Percentiles rank a stretch among this genome's conserved stretches.
phyloP scores from a whole-genome alignment of 1,284 basidiomycete species.

The Ceratobasidium sp. region DNA sequence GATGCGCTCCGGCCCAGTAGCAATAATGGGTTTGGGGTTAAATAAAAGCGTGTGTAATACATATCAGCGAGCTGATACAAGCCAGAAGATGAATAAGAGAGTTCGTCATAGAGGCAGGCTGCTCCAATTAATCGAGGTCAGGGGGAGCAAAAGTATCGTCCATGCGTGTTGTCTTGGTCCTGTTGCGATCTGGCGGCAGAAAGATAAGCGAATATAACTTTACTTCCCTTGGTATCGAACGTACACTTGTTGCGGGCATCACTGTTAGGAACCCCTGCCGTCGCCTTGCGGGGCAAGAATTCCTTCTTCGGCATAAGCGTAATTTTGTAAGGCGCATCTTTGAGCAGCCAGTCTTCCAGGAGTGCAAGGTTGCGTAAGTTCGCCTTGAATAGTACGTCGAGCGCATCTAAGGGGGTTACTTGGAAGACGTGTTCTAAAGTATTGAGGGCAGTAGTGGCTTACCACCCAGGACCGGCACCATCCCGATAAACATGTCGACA shows the following conservation, averaged over 20 bases:
- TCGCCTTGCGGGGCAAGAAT: conserved; percentile 40
- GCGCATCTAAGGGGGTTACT: conserved; percentile 49
- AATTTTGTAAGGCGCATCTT: conserved; percentile 46
- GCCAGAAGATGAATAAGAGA: neutral
- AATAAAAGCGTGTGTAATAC: no score
- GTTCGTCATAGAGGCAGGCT: no score
- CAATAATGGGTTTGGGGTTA: no score
- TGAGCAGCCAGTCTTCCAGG: conserved; percentile 53
- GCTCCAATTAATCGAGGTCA: conserved; percentile 16
- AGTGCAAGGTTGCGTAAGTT: conserved; percentile 54
- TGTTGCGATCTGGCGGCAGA: conserved; percentile 48
- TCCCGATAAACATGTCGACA: conserved; percentile 53
- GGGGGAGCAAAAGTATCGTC: conserved; percentile 47
- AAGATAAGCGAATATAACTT: neutral
- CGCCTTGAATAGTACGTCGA: conserved; percentile 55
- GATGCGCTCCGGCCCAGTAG: no score
- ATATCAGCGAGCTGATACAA: no score
- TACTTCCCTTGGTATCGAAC: neutral
- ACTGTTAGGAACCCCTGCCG: conserved; percentile 20
- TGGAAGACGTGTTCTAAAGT: neutral
- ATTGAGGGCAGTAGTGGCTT: neutral
- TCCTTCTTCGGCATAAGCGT: conserved; percentile 45
- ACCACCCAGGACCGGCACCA: conserved; percentile 55
- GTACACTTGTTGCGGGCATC: conserved; percentile 30
- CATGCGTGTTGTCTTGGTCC: conserved; percentile 54